Percentiles rank a stretch among this genome's conserved stretches.
Conservation (phyloP, 495 filamentous ascomycete species). For the Parmelia sp. region DNA sequence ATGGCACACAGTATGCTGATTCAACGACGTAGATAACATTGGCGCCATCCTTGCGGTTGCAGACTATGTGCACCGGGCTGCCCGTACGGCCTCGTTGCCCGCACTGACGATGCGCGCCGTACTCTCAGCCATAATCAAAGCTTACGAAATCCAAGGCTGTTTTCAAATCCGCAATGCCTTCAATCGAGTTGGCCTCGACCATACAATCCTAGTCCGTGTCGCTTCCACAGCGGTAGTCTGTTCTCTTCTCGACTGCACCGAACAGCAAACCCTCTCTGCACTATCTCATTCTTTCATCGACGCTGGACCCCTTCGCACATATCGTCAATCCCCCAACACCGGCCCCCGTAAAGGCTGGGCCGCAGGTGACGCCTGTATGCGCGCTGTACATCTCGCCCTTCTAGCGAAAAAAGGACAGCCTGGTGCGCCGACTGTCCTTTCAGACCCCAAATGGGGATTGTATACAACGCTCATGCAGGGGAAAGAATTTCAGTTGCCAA, state of each 20-base stretch:
- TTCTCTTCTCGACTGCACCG: conserved; percentile 34
- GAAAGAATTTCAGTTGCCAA: conserved; percentile 25
- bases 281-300: conserved; percentile 41
- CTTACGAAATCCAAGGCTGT: conserved; percentile 45
- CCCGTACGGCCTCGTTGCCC: conserved; percentile 23
- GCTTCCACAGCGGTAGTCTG: conserved; percentile 36
- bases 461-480: conserved; percentile 28
- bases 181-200: conserved; percentile 40
- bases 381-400: conserved; percentile 40
- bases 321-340: conserved; percentile 34
- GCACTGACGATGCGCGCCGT: conserved; percentile 12
- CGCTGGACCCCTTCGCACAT: conserved; percentile 35
- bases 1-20: no score
- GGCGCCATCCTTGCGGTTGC: conserved; percentile 37
- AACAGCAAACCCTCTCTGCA: conserved; percentile 32
- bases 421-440: conserved; percentile 33
- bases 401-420: conserved; percentile 32
- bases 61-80: not conserved
- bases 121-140: conserved; percentile 37
- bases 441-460: conserved; percentile 36
- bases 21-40: conserved; percentile 34
- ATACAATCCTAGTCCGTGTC: conserved; percentile 42
- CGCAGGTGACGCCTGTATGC: conserved; percentile 39
- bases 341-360: conserved; percentile 45
- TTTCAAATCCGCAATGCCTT: conserved; percentile 38